These are phyloP conservation scores for Trametes cubensis DNA, from an alignment of 768 basidiomycete species.

Conservation along the genomic window DNA sequence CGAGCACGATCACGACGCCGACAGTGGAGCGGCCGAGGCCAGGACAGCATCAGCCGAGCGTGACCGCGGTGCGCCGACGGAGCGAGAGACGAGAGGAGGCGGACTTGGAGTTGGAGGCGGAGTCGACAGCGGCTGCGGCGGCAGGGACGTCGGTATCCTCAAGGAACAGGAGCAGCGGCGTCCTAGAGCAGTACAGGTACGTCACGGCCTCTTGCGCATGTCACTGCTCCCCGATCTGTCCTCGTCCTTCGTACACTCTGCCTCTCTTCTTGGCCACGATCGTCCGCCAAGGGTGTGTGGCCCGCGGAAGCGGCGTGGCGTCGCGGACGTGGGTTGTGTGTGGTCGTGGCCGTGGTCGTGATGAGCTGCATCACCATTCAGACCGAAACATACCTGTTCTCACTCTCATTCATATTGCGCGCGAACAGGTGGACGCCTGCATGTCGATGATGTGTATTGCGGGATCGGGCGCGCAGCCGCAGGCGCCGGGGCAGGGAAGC, in stretches of 20 bases:
- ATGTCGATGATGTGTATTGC: slow-evolving; percentile 7
- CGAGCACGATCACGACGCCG: too few relatives aligned
- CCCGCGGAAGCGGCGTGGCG: too few relatives aligned
- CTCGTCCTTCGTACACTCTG: too few relatives aligned
- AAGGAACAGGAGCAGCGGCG: slow-evolving; percentile 18
- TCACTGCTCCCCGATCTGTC: too few relatives aligned
- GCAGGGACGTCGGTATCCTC: slow-evolving; percentile 10
- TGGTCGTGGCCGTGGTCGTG: too few relatives aligned
- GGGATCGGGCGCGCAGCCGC: neutral
- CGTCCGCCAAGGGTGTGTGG: too few relatives aligned
- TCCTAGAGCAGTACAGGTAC: slow-evolving; percentile 33
- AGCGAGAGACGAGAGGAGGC: neutral
- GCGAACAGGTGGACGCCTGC: slow-evolving; percentile 20
- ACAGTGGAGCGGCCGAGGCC: too few relatives aligned
- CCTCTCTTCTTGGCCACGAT: neutral
- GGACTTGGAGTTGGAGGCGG: neutral
- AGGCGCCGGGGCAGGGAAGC: neutral
- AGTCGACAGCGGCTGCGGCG: neutral
- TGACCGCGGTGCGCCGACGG: neutral
- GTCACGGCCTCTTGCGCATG: slow-evolving; percentile 11
- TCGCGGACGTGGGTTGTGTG: too few relatives aligned
- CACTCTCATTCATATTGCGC: neutral
- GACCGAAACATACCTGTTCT: neutral
- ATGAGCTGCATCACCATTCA: slow-evolving; percentile 4
- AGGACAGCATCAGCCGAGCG: too few relatives aligned